A percentile compares a stretch with the other conserved stretches of the same genome.
Evolutionary conservation across 208 protist genomes (phyloP).

Genomic region (Leishmania arabica): DNA sequence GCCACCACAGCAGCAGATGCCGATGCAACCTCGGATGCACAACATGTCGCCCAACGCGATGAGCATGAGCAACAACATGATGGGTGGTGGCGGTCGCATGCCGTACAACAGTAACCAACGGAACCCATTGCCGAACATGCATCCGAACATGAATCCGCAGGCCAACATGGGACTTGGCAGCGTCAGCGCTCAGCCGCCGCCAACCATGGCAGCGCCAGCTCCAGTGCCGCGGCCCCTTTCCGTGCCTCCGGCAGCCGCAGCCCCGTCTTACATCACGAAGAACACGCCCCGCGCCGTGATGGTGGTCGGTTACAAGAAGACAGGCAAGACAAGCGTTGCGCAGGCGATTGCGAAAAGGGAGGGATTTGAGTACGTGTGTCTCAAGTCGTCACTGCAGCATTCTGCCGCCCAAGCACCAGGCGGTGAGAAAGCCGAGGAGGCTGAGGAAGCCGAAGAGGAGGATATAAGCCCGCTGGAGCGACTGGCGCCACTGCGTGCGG

Average conservation of each 20-base stretch:
- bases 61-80: slow-evolving; percentile 32
- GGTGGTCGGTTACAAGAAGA: slow-evolving; percentile 69
- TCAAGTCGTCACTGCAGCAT: slow-evolving; percentile 20
- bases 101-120: slow-evolving; percentile 13
- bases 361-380: slow-evolving; percentile 74
- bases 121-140: slow-evolving; percentile 7
- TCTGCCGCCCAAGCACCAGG: neutral
- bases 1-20: slow-evolving; percentile 26
- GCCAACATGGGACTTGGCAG: slow-evolving; percentile 13
- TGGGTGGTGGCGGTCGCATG: slow-evolving; percentile 19
- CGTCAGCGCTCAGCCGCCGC: slow-evolving; percentile 14
- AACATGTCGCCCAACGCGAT: slow-evolving; percentile 4
- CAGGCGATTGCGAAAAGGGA: slow-evolving; percentile 50
- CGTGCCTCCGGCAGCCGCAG: neutral
- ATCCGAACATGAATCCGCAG: slow-evolving; percentile 8
- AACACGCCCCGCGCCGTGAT: slow-evolving; percentile 62
- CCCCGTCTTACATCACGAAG: slow-evolving; percentile 39
- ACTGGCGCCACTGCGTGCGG: slow-evolving; percentile 40
- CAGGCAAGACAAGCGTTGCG: slow-evolving; percentile 78
- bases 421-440: slow-evolving; percentile 24
- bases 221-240: slow-evolving; percentile 9
- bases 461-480: slow-evolving; percentile 25
- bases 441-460: slow-evolving; percentile 16
- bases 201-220: slow-evolving; percentile 3
- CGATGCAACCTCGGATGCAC: slow-evolving; percentile 20